A percentile compares a stretch with the other conserved stretches of the same genome.
Conservation (phyloP, 768 basidiomycete genomes). For the Lentinula raphanica region DNA sequence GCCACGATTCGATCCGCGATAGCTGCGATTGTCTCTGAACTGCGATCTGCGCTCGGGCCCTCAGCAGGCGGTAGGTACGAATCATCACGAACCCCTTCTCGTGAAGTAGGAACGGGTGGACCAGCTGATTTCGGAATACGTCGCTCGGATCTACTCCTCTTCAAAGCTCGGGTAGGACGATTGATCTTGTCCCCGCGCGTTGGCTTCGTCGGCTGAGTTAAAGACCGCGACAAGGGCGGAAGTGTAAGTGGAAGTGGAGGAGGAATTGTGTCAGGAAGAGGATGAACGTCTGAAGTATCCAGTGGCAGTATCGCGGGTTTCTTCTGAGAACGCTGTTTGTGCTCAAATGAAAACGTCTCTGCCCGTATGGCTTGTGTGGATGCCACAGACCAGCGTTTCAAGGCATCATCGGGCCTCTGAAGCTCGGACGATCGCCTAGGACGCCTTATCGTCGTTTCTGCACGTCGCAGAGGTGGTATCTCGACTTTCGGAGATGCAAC, state of each 20-base stretch:
- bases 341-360: not conserved
- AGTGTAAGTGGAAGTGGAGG: not conserved
- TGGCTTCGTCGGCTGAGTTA: not conserved
- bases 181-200: not conserved
- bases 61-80: not conserved
- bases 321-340: not conserved
- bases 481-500: not conserved
- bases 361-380: not conserved
- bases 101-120: not conserved
- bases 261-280: not conserved
- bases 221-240: not conserved
- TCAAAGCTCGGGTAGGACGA: not conserved
- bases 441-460: constrained; percentile 1
- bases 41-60: not conserved
- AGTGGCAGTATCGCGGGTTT: too few relatives aligned
- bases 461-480: not conserved
- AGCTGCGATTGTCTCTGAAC: not conserved
- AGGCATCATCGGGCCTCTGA: not conserved
- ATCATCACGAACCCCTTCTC: not conserved
- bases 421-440: not conserved
- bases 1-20: not conserved
- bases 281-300: not conserved
- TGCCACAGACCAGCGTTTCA: not conserved
- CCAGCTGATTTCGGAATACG: not conserved
- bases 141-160: not conserved